A percentile compares a stretch with the other conserved stretches of the same genome.
phyloP scores from a whole-genome alignment of 2,329 filamentous ascomycete species.

The Rhexocercosporidium sp. region DNA sequence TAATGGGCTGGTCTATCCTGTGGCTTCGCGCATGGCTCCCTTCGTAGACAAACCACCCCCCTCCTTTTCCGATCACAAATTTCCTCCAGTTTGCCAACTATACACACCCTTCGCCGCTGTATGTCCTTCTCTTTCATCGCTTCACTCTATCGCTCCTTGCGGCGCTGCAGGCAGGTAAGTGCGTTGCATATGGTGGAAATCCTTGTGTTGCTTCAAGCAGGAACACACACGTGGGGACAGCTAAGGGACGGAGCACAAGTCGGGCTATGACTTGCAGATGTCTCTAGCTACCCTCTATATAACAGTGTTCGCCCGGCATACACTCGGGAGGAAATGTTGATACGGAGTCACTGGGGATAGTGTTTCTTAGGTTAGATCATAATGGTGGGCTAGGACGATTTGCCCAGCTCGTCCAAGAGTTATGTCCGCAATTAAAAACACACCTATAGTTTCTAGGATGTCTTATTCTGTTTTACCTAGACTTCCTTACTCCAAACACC shows the following conservation, averaged over 20 bases:
- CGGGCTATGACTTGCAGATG: too few relatives aligned
- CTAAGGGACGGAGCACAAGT: too few relatives aligned
- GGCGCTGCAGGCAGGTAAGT: neutral
- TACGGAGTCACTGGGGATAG: too few relatives aligned
- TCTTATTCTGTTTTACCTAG: neutral
- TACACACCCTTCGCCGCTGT: neutral
- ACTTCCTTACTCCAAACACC: neutral
- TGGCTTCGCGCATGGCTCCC: slow-evolving; percentile 5
- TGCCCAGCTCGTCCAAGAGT: neutral
- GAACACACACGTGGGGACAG: too few relatives aligned
- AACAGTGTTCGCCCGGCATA: too few relatives aligned
- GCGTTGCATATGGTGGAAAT: neutral
- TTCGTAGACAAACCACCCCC: neutral
- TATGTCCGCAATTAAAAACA: neutral
- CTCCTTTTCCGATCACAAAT: neutral
- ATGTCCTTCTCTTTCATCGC: neutral
- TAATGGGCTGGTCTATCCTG: neutral
- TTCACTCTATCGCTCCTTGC: too few relatives aligned
- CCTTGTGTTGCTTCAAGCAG: neutral
- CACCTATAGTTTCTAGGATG: neutral
- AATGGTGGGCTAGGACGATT: neutral
- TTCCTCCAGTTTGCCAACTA: neutral
- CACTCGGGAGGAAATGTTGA: too few relatives aligned
- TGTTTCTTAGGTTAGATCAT: neutral
- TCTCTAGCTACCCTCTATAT: too few relatives aligned